Conservation (phyloP, 192 early-diverging fungal species). For the Thamnidium elegans region DNA sequence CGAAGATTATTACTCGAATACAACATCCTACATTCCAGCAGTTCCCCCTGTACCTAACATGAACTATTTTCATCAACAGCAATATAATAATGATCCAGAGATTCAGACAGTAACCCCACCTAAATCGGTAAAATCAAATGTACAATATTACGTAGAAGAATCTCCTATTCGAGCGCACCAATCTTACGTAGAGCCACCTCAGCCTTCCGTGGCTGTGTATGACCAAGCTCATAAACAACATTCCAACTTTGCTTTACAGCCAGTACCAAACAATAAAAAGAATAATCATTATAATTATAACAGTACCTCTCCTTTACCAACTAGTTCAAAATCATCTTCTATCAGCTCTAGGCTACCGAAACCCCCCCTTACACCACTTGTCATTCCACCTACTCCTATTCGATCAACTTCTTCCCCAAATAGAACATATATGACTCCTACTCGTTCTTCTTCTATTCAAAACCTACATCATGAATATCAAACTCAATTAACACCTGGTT, state of each 20-base stretch:
- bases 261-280: constrained; percentile 14
- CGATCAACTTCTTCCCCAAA: constrained; percentile 13
- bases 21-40: not conserved
- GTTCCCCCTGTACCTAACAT: constrained; percentile 2
- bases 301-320: not conserved
- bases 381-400: constrained; percentile 32
- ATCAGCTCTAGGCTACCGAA: constrained; percentile 13
- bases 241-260: constrained; percentile 12
- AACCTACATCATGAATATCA: not conserved
- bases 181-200: not conserved
- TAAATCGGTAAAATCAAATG: constrained; percentile 12
- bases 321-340: not conserved
- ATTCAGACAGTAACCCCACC: constrained; percentile 16
- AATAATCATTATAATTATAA: not conserved
- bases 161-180: not conserved
- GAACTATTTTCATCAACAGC: constrained; percentile 10
- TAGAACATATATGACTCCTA: not conserved
- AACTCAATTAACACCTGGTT: constrained; percentile 6
- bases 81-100: constrained; percentile 10
- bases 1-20: no score
- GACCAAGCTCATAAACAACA: not conserved
- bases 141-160: not conserved
- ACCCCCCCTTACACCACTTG: constrained; percentile 26
- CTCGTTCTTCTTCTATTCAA: constrained; percentile 14
- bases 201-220: not conserved